These are phyloP conservation scores for Aspergillus hancockii DNA, from an alignment of 495 filamentous ascomycete species.

Conservation along the genomic window DNA sequence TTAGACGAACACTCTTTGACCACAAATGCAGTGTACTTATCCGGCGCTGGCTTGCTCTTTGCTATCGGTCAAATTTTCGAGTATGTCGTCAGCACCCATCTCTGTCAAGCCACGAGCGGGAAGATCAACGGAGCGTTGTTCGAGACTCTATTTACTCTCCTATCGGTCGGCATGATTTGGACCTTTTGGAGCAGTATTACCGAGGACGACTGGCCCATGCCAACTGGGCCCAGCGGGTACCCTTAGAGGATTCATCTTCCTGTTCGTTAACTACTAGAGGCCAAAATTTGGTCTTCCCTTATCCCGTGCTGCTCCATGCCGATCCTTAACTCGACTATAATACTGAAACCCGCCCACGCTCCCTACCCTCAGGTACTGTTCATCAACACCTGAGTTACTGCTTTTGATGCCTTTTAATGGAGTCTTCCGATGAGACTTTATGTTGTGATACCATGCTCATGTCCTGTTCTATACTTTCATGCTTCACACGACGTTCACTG, in stretches of 20 bases:
- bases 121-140: constrained; percentile 94
- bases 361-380: constrained; percentile 8
- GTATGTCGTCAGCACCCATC: constrained; percentile 87
- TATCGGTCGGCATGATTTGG: constrained; percentile 82
- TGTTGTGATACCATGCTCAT: constrained; percentile 28
- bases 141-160: constrained; percentile 86
- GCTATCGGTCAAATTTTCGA: constrained; percentile 92
- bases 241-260: constrained; percentile 30
- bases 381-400: constrained; percentile 3
- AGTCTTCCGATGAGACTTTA: constrained; percentile 17
- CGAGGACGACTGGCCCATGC: constrained; percentile 95
- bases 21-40: constrained; percentile 64
- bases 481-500: constrained; percentile 10
- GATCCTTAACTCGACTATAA: background rate
- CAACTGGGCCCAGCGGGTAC: constrained; percentile 44
- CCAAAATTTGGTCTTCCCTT: background rate
- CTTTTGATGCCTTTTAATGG: constrained; percentile 11
- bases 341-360: constrained; percentile 24
- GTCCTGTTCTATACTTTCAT: constrained; percentile 10
- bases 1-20: constrained; percentile 21
- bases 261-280: background rate
- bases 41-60: constrained; percentile 74
- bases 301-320: background rate
- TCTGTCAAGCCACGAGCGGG: constrained; percentile 77
- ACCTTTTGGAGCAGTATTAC: constrained; percentile 99